These are phyloP conservation scores for Ustilago shanxiensis DNA, from an alignment of 1,284 basidiomycete genomes.

Conservation along the genomic window DNA sequence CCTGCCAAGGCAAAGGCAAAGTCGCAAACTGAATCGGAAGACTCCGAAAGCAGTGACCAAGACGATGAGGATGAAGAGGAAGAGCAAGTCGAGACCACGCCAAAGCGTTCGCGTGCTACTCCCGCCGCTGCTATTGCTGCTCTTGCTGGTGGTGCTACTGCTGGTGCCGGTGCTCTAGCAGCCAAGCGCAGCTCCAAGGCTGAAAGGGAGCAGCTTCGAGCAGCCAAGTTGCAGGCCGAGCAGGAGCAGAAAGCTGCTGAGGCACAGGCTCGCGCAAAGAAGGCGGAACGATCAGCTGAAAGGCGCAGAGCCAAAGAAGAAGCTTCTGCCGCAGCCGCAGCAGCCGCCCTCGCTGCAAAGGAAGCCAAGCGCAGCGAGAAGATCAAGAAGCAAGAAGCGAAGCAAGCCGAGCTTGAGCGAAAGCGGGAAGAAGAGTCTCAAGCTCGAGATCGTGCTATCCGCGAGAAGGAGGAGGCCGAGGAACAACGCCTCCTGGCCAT, in stretches of 20 bases:
- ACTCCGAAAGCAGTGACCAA: constrained; percentile 25
- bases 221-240: constrained; percentile 30
- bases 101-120: constrained; percentile 18
- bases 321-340: constrained; percentile 50
- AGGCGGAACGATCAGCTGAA: constrained; percentile 31
- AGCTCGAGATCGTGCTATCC: constrained; percentile 40
- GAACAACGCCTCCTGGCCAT: constrained; percentile 38
- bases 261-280: constrained; percentile 33
- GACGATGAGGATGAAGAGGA: constrained; percentile 25
- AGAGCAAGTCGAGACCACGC: constrained; percentile 11
- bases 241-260: constrained; percentile 40
- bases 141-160: constrained; percentile 13
- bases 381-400: constrained; percentile 36
- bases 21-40: constrained; percentile 13
- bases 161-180: constrained; percentile 23
- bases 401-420: constrained; percentile 37
- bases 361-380: constrained; percentile 48
- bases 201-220: constrained; percentile 26
- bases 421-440: constrained; percentile 44
- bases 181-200: constrained; percentile 31
- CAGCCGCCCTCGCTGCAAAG: constrained; percentile 47
- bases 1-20: constrained; percentile 7
- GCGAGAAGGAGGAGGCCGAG: constrained; percentile 47
- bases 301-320: constrained; percentile 43
- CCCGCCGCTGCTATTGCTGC: constrained; percentile 39